Evolutionary conservation across 2,329 filamentous ascomycete species (phyloP), one percentile per base, ranked within the genome.

Genomic region (Teratosphaeria nubilosa): DNA sequence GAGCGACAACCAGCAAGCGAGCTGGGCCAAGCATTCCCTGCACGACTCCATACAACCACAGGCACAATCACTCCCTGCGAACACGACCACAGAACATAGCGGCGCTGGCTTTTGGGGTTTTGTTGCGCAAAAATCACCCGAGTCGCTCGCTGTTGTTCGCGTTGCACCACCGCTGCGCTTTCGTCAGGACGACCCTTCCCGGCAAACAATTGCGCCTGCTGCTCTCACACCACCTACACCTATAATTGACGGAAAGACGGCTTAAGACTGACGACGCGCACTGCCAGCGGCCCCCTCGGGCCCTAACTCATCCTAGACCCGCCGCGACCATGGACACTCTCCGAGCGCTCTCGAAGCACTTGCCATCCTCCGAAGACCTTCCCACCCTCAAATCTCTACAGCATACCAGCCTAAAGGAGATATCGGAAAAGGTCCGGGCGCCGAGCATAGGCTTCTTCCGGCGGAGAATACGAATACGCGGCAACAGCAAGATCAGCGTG

Each of bases 401-500:
- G 54, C 61, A 67, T 58, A 62, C 64, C 34, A 68, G 66, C 50
- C 57, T 74, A 6, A 34, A 30, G 25, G 51, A 53, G 7, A n/a
- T 53, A 16, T 30, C 51, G 30, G 51, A 30, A 9, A 30, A 34
- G 25, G 51, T 53, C 16, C 51, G 51, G 51, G 68, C 74, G 7
- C 77, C 82, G 20, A 78, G 79, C 68, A 78, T 95, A 68, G 86
- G 88, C 62, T 95, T 96, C 74, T 89, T 97, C 73, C 82, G 86
- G 66, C 84, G 90, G 70, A 89, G 92, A 55, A 83, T 99, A 78
- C 86, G 91, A 66, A 78, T 99, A 77, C 88, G 86, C 76, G 90
- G 90, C 68, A 96, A 95, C 75, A 96, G 91, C 57, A 88, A 87
- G 69, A 85, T 96, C 73, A 96, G 92, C 55, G 86, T 97, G 71